These are phyloP conservation scores for Leccinum incarnatum DNA, from an alignment of 768 basidiomycete species.

Conservation along the genomic window DNA sequence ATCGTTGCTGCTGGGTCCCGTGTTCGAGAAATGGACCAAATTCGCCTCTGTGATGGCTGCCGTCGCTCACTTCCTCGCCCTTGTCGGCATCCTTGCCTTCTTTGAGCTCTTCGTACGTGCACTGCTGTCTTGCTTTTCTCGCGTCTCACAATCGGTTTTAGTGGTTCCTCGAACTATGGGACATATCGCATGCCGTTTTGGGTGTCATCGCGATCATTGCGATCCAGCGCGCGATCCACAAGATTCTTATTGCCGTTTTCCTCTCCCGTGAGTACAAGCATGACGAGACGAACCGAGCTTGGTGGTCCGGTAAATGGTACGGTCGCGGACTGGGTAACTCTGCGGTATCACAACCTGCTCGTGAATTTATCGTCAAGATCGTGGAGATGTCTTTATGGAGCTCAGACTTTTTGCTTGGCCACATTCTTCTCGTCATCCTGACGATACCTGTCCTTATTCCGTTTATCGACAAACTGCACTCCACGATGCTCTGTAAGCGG, in stretches of 20 bases:
- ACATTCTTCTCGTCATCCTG: slow-evolving; percentile 83
- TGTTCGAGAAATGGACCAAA: slow-evolving; percentile 79
- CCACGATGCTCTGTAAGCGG: slow-evolving; percentile 84
- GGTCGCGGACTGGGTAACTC: slow-evolving; percentile 89
- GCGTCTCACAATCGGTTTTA: slow-evolving; percentile 31
- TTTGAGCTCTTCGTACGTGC: slow-evolving; percentile 92
- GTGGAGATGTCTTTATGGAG: slow-evolving; percentile 97
- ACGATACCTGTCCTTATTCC: slow-evolving; percentile 85
- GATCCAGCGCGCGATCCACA: slow-evolving; percentile 90
- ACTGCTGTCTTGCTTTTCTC: slow-evolving; percentile 30
- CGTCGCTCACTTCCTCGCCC: slow-evolving; percentile 76
- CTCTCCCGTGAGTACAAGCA: slow-evolving; percentile 97
- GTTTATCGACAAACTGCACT: slow-evolving; percentile 84
- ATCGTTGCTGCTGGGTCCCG: slow-evolving; percentile 89
- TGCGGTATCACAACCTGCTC: slow-evolving; percentile 91
- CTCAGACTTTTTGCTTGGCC: slow-evolving; percentile 88
- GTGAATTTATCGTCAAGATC: slow-evolving; percentile 97
- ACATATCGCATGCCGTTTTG: slow-evolving; percentile 93
- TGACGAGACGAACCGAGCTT: slow-evolving; percentile 96
- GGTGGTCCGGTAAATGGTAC: slow-evolving; percentile 99
- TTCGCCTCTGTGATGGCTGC: slow-evolving; percentile 94
- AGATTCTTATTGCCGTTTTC: slow-evolving; percentile 91
- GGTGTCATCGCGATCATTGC: slow-evolving; percentile 88
- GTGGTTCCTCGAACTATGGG: slow-evolving; percentile 98
- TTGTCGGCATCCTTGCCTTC: slow-evolving; percentile 83